Base-by-base conservation (phyloP, 495 filamentous ascomycete species). In the Xanthoparmelia taractica region DNA sequence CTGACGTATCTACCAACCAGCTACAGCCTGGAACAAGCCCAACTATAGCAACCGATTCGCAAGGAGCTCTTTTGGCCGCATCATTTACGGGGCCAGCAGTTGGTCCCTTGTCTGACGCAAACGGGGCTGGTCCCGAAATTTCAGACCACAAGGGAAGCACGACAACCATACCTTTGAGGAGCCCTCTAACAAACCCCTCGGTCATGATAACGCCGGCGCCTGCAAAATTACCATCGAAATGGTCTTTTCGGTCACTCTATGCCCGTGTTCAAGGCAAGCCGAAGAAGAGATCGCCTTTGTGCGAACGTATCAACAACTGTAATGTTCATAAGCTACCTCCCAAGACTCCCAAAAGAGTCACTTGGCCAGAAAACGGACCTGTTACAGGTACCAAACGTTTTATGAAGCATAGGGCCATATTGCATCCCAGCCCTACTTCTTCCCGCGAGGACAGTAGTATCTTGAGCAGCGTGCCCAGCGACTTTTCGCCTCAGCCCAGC, bases 371-470 rank as follows among this genome's bases (percentile, higher is more conserved):
- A 48, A 27, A 27, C 1, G 45, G 45, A 48, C 23, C 45, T 48
- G 45, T 48, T 23, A 48, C 45, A 48, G 23, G 45, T 48, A 48
- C 45, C 23, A 48, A 48, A 48, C 45, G 45, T 5, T 48, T 48
- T 15, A 15, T 48, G 17, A 48, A 48, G 45, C 10, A 27, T 48
- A 23, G 27, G 45, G 8, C 23, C 4, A 48, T 48, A 11, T 48
- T 25, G 25, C 48, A 52, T 52, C 48, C 48, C 48, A 52, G 48
- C 18, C 48, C 48, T 31, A 4, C 48, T 52, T 52, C 48, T 5
- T 52, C 48, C 18, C 25, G 48, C 48, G 48, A 52, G 48, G 48
- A 52, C 48, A 52, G 48, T 25, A 52, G 48, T 15, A 52, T 52
- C 15, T 31, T 52, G 48, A 52, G 48, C 27, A 52, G 48, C 27